Evolutionary conservation across 305 asterid species (phyloP), one percentile per base, ranked within the genome.

Genomic region (Fraxinus floribunda): DNA sequence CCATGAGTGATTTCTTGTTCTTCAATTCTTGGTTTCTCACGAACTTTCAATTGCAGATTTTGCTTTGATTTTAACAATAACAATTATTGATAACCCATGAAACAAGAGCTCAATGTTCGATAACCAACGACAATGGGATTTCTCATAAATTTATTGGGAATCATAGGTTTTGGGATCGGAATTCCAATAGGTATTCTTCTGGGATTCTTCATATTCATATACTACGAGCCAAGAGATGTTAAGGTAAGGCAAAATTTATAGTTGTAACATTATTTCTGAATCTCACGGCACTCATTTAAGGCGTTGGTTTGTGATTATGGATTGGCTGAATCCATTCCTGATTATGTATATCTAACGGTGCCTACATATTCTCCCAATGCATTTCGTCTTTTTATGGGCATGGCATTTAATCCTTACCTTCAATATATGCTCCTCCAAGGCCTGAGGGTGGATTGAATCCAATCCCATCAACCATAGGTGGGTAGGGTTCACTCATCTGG

Each of bases 121-220:
- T 86, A 83, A 79, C 83, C 36, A 5, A 71, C 81, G 76, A 66
- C 70, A 76, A 94, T 94, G 98, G 93, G 91, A 18, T 86, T 93
- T 78, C 29, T 89, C 11, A 90, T 88, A 7, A 78, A 83, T 76
- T 74, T 93, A 0, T 20, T 93, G 86, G 90, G 79, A 60, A 57
- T 89, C 18, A 41, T 88, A 13, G 98, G 98, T 16, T 91, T 93
- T 66, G 93, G 91, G 60, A 81, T 93, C 49, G 97, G 97, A 83
- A 80, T 90, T 7, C 91, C 91, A 0, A 41, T 91, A 0, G 98
- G 98, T 46, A 83, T 93, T 77, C 3, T 91, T 82, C 20, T 91
- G 80, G 98, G 98, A 20, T 93, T 86, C 85, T 86, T 92, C 82
- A 6, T 90, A 9, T 94, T 94, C 89, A 86, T 91, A 20, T 85